Conservation (phyloP, 345 rosid species). For the Eucalyptus erythrocorys region DNA sequence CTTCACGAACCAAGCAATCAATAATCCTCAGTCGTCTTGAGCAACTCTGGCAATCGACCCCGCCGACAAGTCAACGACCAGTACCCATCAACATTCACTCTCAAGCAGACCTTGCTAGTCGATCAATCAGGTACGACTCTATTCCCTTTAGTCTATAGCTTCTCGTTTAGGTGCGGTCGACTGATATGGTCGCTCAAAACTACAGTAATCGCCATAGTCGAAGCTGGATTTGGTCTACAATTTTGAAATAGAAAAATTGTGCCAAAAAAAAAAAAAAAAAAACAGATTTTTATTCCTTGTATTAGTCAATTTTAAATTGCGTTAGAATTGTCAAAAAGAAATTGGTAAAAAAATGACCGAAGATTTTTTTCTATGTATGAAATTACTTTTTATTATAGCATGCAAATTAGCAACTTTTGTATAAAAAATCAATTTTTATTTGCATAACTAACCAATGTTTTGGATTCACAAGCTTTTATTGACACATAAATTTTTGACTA, state of each 20-base stretch:
- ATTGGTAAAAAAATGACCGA: not conserved
- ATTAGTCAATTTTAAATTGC: not conserved
- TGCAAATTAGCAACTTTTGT: not conserved
- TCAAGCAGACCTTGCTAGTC: no score
- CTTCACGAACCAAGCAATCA: no score
- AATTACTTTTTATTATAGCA: not conserved
- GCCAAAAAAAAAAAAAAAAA: no score
- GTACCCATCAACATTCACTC: no score
- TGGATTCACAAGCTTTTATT: accelerated
- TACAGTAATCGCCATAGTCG: accelerated
- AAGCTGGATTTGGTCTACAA: no score
- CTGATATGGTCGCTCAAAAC: no score
- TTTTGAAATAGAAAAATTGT: not conserved
- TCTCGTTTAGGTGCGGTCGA: no score
- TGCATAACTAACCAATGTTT: not conserved
- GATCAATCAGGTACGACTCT: no score
- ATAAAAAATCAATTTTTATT: not conserved
- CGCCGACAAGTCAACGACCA: no score
- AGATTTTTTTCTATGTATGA: not conserved
- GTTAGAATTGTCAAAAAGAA: not conserved
- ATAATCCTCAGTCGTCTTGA: no score
- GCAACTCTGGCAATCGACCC: no score
- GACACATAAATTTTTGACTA: not conserved
- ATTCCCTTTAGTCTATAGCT: no score
- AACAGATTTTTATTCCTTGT: not conserved